These are phyloP conservation scores for Microbotryomycetes sp. DNA, from an alignment of 1,284 basidiomycete species.

Conservation along the genomic window DNA sequence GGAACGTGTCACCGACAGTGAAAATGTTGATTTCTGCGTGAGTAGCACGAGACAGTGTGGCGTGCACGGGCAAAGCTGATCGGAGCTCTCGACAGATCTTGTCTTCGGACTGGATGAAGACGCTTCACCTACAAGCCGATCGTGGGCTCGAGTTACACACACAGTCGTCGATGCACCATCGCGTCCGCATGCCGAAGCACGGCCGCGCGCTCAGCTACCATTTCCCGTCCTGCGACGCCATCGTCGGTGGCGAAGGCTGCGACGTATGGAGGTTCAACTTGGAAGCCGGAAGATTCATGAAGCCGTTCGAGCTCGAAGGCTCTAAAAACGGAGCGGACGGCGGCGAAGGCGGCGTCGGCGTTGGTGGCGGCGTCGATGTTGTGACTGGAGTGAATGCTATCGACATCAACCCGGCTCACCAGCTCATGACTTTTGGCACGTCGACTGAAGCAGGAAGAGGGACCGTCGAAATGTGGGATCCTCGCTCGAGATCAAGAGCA, in stretches of 20 bases:
- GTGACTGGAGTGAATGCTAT: constrained; percentile 77
- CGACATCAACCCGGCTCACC: constrained; percentile 90
- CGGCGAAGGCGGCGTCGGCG: constrained; percentile 27
- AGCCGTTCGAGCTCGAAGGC: constrained; percentile 58
- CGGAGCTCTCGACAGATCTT: constrained; percentile 58
- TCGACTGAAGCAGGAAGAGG: constrained; percentile 54
- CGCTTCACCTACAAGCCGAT: constrained; percentile 92
- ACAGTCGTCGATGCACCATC: constrained; percentile 86
- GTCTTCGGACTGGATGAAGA: constrained; percentile 98
- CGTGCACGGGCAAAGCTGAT: not conserved
- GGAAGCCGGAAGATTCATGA: constrained; percentile 89
- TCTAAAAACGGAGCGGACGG: constrained; percentile 16
- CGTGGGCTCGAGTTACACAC: constrained; percentile 92
- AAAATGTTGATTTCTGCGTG: constrained; percentile 97
- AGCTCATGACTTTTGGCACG: constrained; percentile 79
- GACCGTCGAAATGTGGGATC: constrained; percentile 94
- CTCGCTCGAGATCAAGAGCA: constrained; percentile 67
- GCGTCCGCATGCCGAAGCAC: constrained; percentile 86
- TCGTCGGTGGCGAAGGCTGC: constrained; percentile 66
- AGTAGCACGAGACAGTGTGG: not conserved
- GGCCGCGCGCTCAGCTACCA: constrained; percentile 88
- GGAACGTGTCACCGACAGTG: constrained; percentile 89
- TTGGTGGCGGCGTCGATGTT: constrained; percentile 41
- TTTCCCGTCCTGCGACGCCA: constrained; percentile 70
- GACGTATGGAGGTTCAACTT: constrained; percentile 93